phyloP scores from a whole-genome alignment of 2,329 filamentous ascomycete genomes.

The Aureobasidium lini region DNA sequence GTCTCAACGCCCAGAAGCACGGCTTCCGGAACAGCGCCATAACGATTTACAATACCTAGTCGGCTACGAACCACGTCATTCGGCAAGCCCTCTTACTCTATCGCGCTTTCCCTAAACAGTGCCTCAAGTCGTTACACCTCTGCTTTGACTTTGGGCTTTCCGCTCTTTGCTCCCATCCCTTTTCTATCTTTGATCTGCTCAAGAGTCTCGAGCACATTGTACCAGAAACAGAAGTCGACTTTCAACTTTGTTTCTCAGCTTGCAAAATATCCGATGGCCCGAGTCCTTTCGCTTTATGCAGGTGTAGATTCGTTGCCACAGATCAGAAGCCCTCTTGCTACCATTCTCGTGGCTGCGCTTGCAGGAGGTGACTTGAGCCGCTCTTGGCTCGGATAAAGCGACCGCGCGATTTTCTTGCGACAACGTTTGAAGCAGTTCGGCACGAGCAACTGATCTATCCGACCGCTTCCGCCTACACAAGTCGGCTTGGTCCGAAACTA shows the following conservation, averaged over 20 bases:
- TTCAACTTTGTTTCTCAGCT: not conserved
- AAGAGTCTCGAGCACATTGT: not conserved
- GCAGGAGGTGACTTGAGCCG: not conserved
- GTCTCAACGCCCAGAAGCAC: constrained; percentile 7
- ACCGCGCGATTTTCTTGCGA: constrained; percentile 11
- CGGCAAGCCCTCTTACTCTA: not conserved
- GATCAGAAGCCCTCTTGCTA: not conserved
- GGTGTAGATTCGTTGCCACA: not conserved
- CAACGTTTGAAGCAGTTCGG: constrained; percentile 12
- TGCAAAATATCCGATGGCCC: not conserved
- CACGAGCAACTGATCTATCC: constrained; percentile 3
- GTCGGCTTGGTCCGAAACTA: not conserved
- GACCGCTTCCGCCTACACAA: not conserved
- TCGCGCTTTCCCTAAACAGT: not conserved
- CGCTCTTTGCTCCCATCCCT: not conserved
- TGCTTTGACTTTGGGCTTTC: constrained; percentile 5
- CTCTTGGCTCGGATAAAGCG: constrained; percentile 10
- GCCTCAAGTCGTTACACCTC: not conserved
- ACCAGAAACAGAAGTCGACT: not conserved
- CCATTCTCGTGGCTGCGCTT: not conserved
- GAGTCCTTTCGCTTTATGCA: not conserved
- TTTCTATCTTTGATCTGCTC: not conserved
- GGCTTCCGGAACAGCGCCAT: constrained; percentile 6
- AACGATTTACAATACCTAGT: not conserved
- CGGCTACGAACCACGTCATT: not conserved